A percentile compares a stretch with the other conserved stretches of the same genome.
Conservation (phyloP, 164 flowering plant species). For the Paratinospora sagittata region DNA sequence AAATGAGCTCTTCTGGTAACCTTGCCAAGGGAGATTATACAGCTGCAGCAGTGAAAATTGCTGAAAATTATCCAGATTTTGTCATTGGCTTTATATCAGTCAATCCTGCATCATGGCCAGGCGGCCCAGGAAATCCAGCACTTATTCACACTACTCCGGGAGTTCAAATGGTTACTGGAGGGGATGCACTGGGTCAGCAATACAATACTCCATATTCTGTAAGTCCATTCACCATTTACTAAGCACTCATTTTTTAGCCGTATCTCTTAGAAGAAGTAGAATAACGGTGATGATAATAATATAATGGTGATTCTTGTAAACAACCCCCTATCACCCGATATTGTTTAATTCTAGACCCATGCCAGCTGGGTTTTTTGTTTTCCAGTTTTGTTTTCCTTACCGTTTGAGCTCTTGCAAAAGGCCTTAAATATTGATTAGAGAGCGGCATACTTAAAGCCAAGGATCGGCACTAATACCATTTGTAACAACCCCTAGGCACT, state of each 20-base stretch:
- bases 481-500: no score
- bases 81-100: slow-evolving; percentile 97
- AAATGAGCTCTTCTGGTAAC: slow-evolving; percentile 98
- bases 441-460: no score
- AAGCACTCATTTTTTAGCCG: neutral
- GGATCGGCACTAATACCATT: no score
- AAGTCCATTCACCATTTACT: slow-evolving; percentile 26
- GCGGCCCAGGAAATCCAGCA: slow-evolving; percentile 62
- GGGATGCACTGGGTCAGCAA: slow-evolving; percentile 91
- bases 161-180: slow-evolving; percentile 76
- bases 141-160: slow-evolving; percentile 73
- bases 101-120: slow-evolving; percentile 92
- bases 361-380: no score
- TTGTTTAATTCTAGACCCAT: no score
- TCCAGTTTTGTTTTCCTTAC: no score
- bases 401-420: no score
- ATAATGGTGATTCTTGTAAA: no score
- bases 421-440: no score
- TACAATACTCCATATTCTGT: slow-evolving; percentile 92
- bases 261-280: neutral
- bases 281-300: no score
- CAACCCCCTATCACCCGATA: no score
- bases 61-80: slow-evolving; percentile 87
- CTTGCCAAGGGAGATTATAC: slow-evolving; percentile 94
- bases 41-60: slow-evolving; percentile 88